Conservation (phyloP, 148 eudicot genomes). For the Amaranthus hypochondriacus region DNA sequence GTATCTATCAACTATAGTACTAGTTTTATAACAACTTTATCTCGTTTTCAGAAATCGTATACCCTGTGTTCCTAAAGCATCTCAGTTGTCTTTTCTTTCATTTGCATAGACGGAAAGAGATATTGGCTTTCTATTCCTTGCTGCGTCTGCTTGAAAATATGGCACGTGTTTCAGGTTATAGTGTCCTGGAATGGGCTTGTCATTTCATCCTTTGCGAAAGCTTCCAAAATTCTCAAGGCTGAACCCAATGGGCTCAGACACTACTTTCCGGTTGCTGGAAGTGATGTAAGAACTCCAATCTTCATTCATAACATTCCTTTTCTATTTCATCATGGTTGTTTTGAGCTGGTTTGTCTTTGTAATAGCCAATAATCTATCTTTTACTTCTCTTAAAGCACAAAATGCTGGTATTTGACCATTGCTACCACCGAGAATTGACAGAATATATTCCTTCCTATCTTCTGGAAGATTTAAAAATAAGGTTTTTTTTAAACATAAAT, state of each 20-base stretch:
- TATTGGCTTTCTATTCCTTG: background rate
- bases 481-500: too few relatives aligned
- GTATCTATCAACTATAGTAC: too few relatives aligned
- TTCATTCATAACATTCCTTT: background rate
- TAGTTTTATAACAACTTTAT: background rate
- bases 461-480: too few relatives aligned
- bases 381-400: background rate
- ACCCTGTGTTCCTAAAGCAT: background rate
- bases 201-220: slow-evolving; percentile 88
- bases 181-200: slow-evolving; percentile 96
- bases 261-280: slow-evolving; percentile 68
- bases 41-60: background rate
- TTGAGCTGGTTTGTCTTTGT: background rate
- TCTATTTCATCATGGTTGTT: background rate
- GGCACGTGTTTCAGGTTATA: slow-evolving; percentile 54
- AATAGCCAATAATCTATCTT: background rate
- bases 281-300: slow-evolving; percentile 50
- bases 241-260: slow-evolving; percentile 62
- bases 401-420: background rate
- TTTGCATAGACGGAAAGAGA: background rate
- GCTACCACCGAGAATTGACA: too few relatives aligned
- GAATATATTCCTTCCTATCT: too few relatives aligned
- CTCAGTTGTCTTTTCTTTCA: background rate
- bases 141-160: background rate
- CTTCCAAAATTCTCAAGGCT: slow-evolving; percentile 67